Evolutionary conservation across 768 basidiomycete species (phyloP), one percentile per base, ranked within the genome.

Genomic region (Tricholoma sp.): DNA sequence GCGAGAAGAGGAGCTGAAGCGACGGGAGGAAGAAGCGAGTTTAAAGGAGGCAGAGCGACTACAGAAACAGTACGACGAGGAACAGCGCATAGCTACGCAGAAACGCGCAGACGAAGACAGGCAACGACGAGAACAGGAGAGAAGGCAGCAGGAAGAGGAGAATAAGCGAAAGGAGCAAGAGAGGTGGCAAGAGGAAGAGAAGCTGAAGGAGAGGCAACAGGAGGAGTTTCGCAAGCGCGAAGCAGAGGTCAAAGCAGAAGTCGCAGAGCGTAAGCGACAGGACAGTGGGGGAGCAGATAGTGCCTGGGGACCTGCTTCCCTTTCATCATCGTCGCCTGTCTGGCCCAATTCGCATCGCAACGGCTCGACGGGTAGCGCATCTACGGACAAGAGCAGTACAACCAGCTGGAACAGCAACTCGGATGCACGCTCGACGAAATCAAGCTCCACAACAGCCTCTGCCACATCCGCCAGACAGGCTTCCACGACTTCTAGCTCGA

Each of bases 221-320:
- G 69, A 74, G 56, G 74, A 79, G 32, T 77, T 71, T 62, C 72
- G 70, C 39, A 69, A 69, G 59, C 72, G 77, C n/a, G 78, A 74
- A 45, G 76, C 76, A 41, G 76, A 78, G 21, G 73, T 76, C 51
- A 71, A 63, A 51, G 72, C 72, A n/a, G 72, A 70, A 11, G 61
- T 66, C n/a, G 75, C 76, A 55, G 78, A 81, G 58, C 75, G 79
- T 29, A 78, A 76, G 62, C 71, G 76, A 9, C 77, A 79, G 47
- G 74, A 75, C 52, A 79, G 73, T 56, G 57, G 66, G n/a, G 73
- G 72, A 4, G 52, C 66, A n/a, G 76, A 73, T n/a, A 63, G 59
- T 54, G 59, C 64, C 45, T 74, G 74, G 71, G 51, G 61, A 6
- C 57, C 67, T 22, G 57, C 69, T 1, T 65, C 70, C 3, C 59